Base-by-base conservation (phyloP, 2,329 filamentous ascomycete species). In the Aspergillus calidoustus region DNA sequence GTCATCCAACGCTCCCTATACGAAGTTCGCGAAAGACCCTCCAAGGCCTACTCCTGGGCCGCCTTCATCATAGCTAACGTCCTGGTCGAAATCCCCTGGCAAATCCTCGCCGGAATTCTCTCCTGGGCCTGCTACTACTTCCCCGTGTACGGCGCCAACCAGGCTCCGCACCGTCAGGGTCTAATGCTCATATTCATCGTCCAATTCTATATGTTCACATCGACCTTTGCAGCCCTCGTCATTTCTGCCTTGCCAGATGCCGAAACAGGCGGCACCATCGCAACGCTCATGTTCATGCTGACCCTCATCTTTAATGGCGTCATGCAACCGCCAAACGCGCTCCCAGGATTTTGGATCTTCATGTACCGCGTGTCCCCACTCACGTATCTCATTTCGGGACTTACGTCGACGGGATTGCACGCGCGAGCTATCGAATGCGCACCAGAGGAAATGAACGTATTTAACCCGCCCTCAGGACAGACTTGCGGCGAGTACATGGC, bases 81-180 rank as follows among this genome's bases (percentile, higher is more conserved):
- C 66, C 79, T 93, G 31, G 91, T 94, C 62, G 93, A 97, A 75
- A 80, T 97, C 2, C 91, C 92, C 0, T 97, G 91, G 89, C 92
- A 96, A 73, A 85, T 88, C 0, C 77, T 95, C 48, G 67, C 91
- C 83, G 86, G 87, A 3, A 83, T 89, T n/a, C 79, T 96, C 66
- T 89, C 93, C 80, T 96, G 83, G 81, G 83, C 92, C 71, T 88
- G 84, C 74, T 94, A 91, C 86, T 97, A 96, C 81, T 97, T 93
- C 74, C 91, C 92, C 1, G 86, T 96, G 2, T 78, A 82, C 17
- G 81, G 81, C 1, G 86, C 87, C 4, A 84, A 84, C 63, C 80
- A 87, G 64, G 84, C 89, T 1, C 73, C 84, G 5, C 87, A 92
- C 69, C 90, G 92, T 31, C 91, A 91, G 9, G 89, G 82, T 0